Percentiles rank a stretch among this genome's conserved stretches.
Conservation (phyloP, 2,329 filamentous ascomycete genomes). For the Phialocephala sp. region DNA sequence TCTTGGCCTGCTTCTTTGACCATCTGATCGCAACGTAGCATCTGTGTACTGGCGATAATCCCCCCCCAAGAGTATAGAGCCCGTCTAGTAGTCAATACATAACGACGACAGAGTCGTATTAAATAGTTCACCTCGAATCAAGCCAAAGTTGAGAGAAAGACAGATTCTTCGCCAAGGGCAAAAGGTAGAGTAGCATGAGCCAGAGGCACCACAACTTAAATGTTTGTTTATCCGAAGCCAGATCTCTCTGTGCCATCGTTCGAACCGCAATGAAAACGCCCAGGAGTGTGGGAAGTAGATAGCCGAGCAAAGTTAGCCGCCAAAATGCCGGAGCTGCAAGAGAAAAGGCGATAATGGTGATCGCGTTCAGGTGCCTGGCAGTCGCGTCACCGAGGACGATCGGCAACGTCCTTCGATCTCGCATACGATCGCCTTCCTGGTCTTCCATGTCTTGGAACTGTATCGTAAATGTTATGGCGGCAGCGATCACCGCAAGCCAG, state of each 20-base stretch:
- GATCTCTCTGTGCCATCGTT: not conserved
- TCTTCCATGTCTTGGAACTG: slow-evolving; percentile 44
- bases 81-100: too few species aligned
- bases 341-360: slow-evolving; percentile 11
- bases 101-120: too few species aligned
- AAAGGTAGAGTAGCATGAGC: slow-evolving; percentile 12
- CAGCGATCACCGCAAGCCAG: slow-evolving; percentile 19
- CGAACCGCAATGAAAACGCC: slow-evolving; percentile 9
- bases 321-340: slow-evolving; percentile 14
- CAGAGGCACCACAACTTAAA: slow-evolving; percentile 19
- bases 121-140: too few species aligned
- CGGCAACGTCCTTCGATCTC: slow-evolving; percentile 37
- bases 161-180: slow-evolving; percentile 7
- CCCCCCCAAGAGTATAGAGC: too few species aligned
- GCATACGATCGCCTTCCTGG: slow-evolving; percentile 36
- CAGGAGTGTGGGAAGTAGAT: not conserved
- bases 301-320: slow-evolving; percentile 8
- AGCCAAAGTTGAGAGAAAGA: too few species aligned
- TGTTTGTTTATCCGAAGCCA: slow-evolving; percentile 13
- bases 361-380: slow-evolving; percentile 3
- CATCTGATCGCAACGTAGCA: too few species aligned
- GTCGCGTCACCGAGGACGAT: slow-evolving; percentile 29
- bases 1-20: too few species aligned
- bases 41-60: too few species aligned
- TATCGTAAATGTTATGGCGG: slow-evolving; percentile 32